A percentile compares a stretch with the other conserved stretches of the same genome.
Conservation (phyloP, 2,329 filamentous ascomycete genomes). For the Alternaria incomplexa region DNA sequence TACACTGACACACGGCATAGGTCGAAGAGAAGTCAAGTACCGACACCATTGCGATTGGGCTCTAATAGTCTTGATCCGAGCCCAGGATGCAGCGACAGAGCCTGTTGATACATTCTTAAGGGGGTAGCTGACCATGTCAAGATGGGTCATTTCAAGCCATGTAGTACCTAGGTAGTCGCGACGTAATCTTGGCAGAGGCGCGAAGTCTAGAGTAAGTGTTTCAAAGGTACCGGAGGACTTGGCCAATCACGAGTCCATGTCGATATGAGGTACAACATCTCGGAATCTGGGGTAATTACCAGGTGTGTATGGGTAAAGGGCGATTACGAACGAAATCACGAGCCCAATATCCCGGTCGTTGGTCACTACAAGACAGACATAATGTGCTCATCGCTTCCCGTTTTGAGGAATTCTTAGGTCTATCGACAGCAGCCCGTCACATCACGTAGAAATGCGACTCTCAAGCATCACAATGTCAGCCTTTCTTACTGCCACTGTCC, state of each 20-base stretch:
- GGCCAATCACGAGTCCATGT: conserved; percentile 15
- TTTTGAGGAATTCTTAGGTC: too few relatives aligned
- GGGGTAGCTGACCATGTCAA: too few relatives aligned
- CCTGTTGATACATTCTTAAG: not conserved
- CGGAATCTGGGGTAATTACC: conserved; percentile 20
- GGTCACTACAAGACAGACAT: not conserved
- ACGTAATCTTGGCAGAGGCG: not conserved
- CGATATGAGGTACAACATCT: conserved; percentile 14
- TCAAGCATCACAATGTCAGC: too few relatives aligned
- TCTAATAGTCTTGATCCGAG: not conserved
- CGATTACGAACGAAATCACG: too few relatives aligned
- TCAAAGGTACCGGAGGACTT: not conserved
- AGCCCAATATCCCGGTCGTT: not conserved
- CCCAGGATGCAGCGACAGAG: not conserved
- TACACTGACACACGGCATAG: not conserved
- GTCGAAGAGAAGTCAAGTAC: not conserved
- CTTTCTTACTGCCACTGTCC: not conserved
- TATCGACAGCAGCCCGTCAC: too few relatives aligned
- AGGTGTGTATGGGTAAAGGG: not conserved
- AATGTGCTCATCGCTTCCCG: too few relatives aligned
- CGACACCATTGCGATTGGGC: not conserved
- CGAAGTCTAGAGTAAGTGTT: not conserved
- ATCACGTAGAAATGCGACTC: too few relatives aligned
- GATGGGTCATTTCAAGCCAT: too few relatives aligned
- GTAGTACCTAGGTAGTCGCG: too few relatives aligned